Percentiles rank a stretch among this genome's conserved stretches.
Conservation (phyloP, 805 yeast species). For the Candida multigemmis region DNA sequence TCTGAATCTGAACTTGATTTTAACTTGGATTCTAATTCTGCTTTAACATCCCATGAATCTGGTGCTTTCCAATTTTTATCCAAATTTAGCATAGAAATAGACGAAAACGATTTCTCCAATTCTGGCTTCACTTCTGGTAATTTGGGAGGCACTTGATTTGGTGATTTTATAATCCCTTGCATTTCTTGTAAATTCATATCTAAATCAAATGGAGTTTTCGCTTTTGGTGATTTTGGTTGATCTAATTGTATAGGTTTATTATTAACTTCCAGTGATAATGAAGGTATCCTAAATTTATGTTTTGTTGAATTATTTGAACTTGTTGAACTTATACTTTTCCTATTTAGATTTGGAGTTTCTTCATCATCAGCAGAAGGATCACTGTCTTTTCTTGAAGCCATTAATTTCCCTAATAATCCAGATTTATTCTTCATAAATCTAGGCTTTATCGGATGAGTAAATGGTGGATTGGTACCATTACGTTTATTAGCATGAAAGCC, state of each 20-base stretch:
- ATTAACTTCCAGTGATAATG: slow-evolving; percentile 22
- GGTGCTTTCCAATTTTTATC: slow-evolving; percentile 32
- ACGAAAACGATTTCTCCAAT: not conserved
- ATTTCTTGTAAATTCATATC: slow-evolving; percentile 43
- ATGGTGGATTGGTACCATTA: slow-evolving; percentile 33
- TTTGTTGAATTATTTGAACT: slow-evolving; percentile 11
- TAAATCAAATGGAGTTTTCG: slow-evolving; percentile 21
- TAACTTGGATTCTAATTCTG: slow-evolving; percentile 7
- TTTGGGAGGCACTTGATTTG: slow-evolving; percentile 3
- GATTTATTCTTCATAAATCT: slow-evolving; percentile 29
- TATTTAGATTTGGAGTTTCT: slow-evolving; percentile 1
- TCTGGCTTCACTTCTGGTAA: slow-evolving; percentile 1
- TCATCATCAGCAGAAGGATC: slow-evolving; percentile 5
- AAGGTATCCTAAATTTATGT: slow-evolving; percentile 29
- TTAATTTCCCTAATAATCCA: slow-evolving; percentile 29
- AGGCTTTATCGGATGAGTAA: slow-evolving; percentile 41
- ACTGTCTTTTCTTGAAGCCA: slow-evolving; percentile 25
- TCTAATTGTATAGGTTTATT: slow-evolving; percentile 3
- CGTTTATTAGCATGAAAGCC: slow-evolving; percentile 32
- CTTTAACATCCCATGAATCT: slow-evolving; percentile 40
- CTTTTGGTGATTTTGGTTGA: slow-evolving; percentile 1
- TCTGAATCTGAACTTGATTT: slow-evolving; percentile 3
- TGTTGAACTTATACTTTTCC: slow-evolving; percentile 10
- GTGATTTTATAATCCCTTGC: slow-evolving; percentile 38
- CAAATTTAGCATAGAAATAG: not conserved